Evolutionary conservation across 1,284 basidiomycete genomes (phyloP).

Genomic region (Apiotrichum domesticum): DNA sequence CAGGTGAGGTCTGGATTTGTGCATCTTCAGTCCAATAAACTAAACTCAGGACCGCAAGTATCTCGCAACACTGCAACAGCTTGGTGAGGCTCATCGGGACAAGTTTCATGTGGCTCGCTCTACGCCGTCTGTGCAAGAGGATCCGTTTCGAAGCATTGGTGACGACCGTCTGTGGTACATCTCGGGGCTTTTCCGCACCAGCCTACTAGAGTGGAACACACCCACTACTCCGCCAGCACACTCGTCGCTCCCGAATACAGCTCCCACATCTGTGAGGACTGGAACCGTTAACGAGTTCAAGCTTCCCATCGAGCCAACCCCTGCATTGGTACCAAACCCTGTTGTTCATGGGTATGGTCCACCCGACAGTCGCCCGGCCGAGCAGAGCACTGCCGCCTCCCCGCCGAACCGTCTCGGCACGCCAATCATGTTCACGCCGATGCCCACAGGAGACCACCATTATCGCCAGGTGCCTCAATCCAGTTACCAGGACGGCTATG

Average conservation of each 20-base stretch:
- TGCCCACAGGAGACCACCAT: neutral
- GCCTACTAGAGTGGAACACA: slow-evolving; percentile 4
- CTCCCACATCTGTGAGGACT: too few species aligned
- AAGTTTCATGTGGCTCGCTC: slow-evolving; percentile 20
- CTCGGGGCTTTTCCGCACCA: slow-evolving; percentile 12
- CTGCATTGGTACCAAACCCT: neutral
- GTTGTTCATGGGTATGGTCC: neutral
- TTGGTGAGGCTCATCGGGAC: neutral
- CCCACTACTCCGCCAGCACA: too few species aligned
- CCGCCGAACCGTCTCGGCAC: neutral
- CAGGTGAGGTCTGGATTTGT: slow-evolving; percentile 2
- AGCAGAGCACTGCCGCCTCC: neutral
- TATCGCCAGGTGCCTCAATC: neutral
- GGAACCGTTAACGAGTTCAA: neutral
- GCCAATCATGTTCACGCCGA: slow-evolving; percentile 3
- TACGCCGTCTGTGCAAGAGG: slow-evolving; percentile 9
- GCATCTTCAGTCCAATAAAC: neutral
- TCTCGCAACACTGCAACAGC: slow-evolving; percentile 1
- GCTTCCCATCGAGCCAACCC: neutral
- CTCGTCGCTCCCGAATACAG: too few species aligned
- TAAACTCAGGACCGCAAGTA: slow-evolving; percentile 12
- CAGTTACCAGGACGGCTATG: too few species aligned
- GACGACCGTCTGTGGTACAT: slow-evolving; percentile 17
- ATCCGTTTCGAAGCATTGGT: slow-evolving; percentile 23
- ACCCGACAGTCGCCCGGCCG: too few species aligned